Base-by-base conservation (phyloP, 345 rosid species). In the Corchorus olitorius region DNA sequence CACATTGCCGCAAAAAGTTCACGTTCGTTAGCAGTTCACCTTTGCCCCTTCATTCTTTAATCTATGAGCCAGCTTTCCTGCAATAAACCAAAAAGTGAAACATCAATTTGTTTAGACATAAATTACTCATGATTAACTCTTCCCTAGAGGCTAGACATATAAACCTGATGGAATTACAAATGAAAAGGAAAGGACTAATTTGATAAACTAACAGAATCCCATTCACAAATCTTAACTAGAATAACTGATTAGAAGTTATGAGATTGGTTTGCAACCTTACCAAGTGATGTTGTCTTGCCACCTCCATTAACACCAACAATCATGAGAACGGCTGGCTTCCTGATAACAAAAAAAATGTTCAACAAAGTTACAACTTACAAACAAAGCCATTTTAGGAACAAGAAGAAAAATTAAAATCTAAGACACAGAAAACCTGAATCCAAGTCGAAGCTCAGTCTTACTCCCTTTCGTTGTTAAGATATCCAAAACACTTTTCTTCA, bases 221-320 rank as follows among this genome's bases (percentile, higher is more conserved):
- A 41, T 65, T 39, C 50, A 9, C 33, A 17, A 41, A 39, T 17
- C 33, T 64, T 37, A 63, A 37, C 27, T 16, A 8, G 20, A 49
- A 49, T 13, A 62, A 5, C 35, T 17, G 70, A 49, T 0, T 20
- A 61, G 15, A 49, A 52, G 35, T 65, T 59, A 65, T 20, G 54
- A 52, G 14, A n/a, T 48, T 16, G 39, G 19, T 35, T 50, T 37
- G 41, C 52, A 11, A 35, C 64, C 90, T 84, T 88, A 92, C 98
- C 99, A 46, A 96, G 99, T 78, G 98, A 96, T 12, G 99, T 92
- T 8, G 99, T 96, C 87, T 96, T 96, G 68, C 98, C 98, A 66
- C 99, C 97, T 79, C 99, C 99, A 70, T 93, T 91, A 19, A 92
- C 98, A 8, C 98, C 98, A 78, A 92, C 98, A 10, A 92, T 85